Evolutionary conservation across 2,329 filamentous ascomycete genomes (phyloP).

Genomic region (Graphium sp.): DNA sequence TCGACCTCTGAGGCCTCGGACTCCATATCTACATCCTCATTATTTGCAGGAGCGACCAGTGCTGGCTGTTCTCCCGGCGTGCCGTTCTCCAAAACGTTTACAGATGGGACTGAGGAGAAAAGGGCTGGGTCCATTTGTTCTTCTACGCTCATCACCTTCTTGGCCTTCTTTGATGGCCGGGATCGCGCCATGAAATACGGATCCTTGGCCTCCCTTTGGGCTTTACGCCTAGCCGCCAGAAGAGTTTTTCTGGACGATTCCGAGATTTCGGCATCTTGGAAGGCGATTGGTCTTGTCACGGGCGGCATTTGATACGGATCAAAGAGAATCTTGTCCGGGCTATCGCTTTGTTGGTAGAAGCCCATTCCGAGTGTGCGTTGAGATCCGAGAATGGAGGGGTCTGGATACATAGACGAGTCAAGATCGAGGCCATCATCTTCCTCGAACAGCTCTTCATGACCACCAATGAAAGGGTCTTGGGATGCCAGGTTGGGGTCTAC

Average conservation of each 20-base stretch:
- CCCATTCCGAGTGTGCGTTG: constrained; percentile 39
- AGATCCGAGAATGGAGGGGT: constrained; percentile 26
- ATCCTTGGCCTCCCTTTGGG: constrained; percentile 32
- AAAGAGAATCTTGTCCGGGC: constrained; percentile 39
- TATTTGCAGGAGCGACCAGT: too few species aligned
- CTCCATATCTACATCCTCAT: too few species aligned
- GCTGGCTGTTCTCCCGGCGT: too few species aligned
- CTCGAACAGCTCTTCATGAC: not conserved
- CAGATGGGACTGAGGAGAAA: too few species aligned
- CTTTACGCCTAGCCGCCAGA: constrained; percentile 33
- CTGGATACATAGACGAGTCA: constrained; percentile 24
- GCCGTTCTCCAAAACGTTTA: too few species aligned
- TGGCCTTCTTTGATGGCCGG: constrained; percentile 3
- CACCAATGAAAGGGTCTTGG: not conserved
- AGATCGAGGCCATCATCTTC: constrained; percentile 6
- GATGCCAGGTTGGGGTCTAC: not conserved
- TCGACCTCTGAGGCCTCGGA: too few species aligned
- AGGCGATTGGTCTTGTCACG: constrained; percentile 21
- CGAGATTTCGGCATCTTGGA: constrained; percentile 28
- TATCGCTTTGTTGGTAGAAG: constrained; percentile 43
- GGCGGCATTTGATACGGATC: constrained; percentile 38
- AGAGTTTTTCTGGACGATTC: constrained; percentile 39
- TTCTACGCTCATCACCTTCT: too few species aligned
- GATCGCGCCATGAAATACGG: constrained; percentile 31
- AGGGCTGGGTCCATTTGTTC: too few species aligned